Base-by-base conservation (phyloP, 176 grass and related monocot genomes). In the Raddia distichophylla region DNA sequence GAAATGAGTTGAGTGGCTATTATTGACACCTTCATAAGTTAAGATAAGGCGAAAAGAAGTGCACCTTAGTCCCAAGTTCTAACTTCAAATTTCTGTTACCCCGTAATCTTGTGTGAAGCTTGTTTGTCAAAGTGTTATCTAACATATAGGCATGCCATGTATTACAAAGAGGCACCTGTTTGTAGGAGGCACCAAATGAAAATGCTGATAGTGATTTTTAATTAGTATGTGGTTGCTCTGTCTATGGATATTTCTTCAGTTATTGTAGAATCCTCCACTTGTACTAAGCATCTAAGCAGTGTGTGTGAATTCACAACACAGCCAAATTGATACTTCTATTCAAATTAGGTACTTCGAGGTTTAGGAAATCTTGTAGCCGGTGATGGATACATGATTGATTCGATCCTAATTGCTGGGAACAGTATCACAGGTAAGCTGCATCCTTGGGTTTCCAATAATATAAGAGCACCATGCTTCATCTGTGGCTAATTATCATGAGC, bases 301-400 rank as follows among this genome's bases (percentile, higher is more conserved):
- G 22, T 69, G 37, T 35, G 48, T 73, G 32, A 84, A 84, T 84
- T 82, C 33, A 48, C 11, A 85, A 11, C 45, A n/a, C 18, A 58
- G 5, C 62, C 55, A 69, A 35, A 75, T 75, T 84, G 61, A 82
- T 77, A 6, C 63, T 89, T 84, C 33, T 83, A 42, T 76, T 80
- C 71, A 48, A 86, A 76, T 76, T 74, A 99, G 96, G 96, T 95
- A 62, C 91, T 99, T 82, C 93, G 96, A 40, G 89, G 91, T 86
- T 73, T 99, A 58, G 96, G 96, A 59, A 99, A 99, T 87, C 87
- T 99, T 76, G 83, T 95, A 83, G 96, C 96, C 20, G 91, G 79
- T 77, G 86, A 88, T 86, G 81, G 73, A 74, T 95, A 93, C 83
- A 91, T 95, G 84, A 85, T 89, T 79, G 84, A 90, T 85, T 89